Evolutionary conservation across 148 eudicot genomes (phyloP), one percentile per base, ranked within the genome.

Genomic region (Nepenthes gracilis): DNA sequence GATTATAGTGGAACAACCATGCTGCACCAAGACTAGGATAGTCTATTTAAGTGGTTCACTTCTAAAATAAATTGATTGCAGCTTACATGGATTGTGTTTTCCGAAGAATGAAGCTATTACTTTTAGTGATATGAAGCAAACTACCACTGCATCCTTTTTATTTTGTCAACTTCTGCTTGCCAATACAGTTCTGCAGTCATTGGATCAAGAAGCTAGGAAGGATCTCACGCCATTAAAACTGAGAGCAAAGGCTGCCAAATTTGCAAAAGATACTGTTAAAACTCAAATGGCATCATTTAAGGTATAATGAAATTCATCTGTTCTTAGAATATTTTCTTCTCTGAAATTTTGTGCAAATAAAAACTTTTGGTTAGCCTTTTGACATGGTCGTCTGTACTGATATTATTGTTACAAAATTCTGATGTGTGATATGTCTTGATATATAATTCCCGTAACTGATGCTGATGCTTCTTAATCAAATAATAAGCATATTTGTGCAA

Each of bases 181-280:
- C 2, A 12, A 73, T 60, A 55, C 72, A 85, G 99, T 93, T 60
- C 77, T 93, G 75, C 97, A 89, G 80, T 89, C 97, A 45, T 72
- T 86, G 79, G 95, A 86, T 67, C 79, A 86, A 53, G 85, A 93
- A 70, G 73, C 87, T 66, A 84, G 99, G 68, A 86, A 84, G 74
- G 87, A 82, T 71, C 89, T 93, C 54, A 93, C 99, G 38, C 85
- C 99, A 51, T 7, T 89, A 57, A 88, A 93, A 75, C 74, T 93
- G 78, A 84, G 99, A 81, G 79, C 85, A 55, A 93, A 81, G 70
- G 99, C 99, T 10, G 95, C 97, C 12, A 89, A 93, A 72, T 93
- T 88, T 78, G 97, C 97, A 14, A 93, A 80, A 78, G 79, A 83
- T 35, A 93, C 99, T 45, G 86, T 93, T 48, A 86, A 93, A 85